These are phyloP conservation scores for Acephala macrosclerotiorum DNA, from an alignment of 2,329 filamentous ascomycete genomes.

Conservation along the genomic window DNA sequence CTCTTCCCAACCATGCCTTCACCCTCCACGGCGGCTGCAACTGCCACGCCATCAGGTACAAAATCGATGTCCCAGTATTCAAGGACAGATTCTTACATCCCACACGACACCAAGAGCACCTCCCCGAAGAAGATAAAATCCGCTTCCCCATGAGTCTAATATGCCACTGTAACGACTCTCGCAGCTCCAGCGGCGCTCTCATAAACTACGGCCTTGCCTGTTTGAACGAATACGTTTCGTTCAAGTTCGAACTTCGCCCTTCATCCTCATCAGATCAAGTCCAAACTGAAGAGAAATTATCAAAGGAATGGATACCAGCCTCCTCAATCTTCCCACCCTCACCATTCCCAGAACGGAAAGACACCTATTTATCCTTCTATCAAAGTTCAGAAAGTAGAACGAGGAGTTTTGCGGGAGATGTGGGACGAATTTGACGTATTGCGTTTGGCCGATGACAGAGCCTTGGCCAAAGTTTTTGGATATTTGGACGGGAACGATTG, in stretches of 20 bases:
- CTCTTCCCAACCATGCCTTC: conserved; percentile 3
- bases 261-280: background rate
- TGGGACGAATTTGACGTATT: background rate
- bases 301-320: conserved; percentile 9
- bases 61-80: background rate
- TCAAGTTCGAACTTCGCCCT: background rate
- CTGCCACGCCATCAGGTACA: background rate
- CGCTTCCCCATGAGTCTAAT: conserved; percentile 1
- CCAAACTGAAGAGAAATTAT: no score
- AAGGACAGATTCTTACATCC: conserved; percentile 5
- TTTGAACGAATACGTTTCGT: background rate
- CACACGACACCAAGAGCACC: background rate
- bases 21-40: conserved; percentile 2
- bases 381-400: background rate
- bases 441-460: background rate
- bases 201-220: background rate
- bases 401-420: background rate
- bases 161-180: conserved; percentile 9
- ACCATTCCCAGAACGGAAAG: background rate
- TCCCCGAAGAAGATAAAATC: background rate
- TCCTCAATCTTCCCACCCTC: background rate
- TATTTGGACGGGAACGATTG: conserved; percentile 7
- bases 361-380: background rate
- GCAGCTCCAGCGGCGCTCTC: background rate
- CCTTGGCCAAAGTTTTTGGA: background rate